A percentile compares a stretch with the other conserved stretches of the same genome.
Conservation (phyloP, 805 yeast species). For the Lipomyces mesembrius region DNA sequence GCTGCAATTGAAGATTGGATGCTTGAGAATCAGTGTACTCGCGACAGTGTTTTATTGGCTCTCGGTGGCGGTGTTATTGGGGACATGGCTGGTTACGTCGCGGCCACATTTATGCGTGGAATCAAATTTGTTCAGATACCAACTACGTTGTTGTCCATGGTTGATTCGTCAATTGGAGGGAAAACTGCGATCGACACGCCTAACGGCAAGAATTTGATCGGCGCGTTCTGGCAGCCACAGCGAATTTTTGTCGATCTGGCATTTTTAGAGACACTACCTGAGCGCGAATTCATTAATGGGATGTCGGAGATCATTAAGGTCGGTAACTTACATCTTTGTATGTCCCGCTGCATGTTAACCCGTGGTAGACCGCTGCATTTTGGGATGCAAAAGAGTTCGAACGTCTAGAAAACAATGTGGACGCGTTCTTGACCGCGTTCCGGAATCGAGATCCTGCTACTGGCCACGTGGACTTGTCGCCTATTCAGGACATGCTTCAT, state of each 20-base stretch:
- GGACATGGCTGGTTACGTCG: conserved; percentile 98
- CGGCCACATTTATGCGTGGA: conserved; percentile 99
- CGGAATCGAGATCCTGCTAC: conserved; percentile 49
- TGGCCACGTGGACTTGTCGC: conserved; percentile 63
- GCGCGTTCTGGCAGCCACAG: conserved; percentile 96
- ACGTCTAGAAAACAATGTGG: conserved; percentile 78
- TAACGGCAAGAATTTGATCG: conserved; percentile 90
- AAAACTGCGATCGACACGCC: conserved; percentile 98
- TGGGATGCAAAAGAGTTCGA: conserved; percentile 91
- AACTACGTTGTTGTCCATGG: conserved; percentile 93
- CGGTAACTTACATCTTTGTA: not conserved
- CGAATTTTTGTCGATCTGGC: conserved; percentile 85
- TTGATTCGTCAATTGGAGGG: conserved; percentile 97
- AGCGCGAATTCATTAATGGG: conserved; percentile 93
- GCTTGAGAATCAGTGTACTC: conserved; percentile 81
- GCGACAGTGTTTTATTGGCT: conserved; percentile 93
- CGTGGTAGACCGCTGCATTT: conserved; percentile 79
- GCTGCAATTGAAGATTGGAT: conserved; percentile 92
- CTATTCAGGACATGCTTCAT: conserved; percentile 73
- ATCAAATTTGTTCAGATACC: conserved; percentile 93
- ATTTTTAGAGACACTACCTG: conserved; percentile 85
- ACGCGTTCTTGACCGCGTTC: conserved; percentile 69
- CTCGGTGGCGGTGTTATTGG: conserved; percentile 99
- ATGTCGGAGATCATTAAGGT: conserved; percentile 94
- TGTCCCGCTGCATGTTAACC: conserved; percentile 5